phyloP scores from a whole-genome alignment of 371 early-diverging fungal genomes.

The Umbelopsis sp. region DNA sequence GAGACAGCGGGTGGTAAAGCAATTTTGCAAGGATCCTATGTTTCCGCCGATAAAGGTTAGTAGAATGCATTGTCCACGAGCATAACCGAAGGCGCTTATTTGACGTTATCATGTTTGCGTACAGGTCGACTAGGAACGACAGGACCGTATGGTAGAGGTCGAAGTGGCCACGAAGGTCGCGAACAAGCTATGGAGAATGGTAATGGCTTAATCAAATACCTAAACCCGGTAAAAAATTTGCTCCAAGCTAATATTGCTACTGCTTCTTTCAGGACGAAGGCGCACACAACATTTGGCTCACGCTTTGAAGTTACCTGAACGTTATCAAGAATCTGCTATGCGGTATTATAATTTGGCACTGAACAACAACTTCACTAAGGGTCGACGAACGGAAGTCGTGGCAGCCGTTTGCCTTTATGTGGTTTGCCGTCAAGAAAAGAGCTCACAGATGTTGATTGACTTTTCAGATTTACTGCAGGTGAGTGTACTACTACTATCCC shows the following conservation, averaged over 20 bases:
- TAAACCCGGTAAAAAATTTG: slow-evolving; percentile 18
- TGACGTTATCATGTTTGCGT: neutral
- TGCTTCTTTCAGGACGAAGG: slow-evolving; percentile 43
- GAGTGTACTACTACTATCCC: slow-evolving; percentile 24
- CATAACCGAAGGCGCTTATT: neutral
- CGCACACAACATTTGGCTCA: slow-evolving; percentile 71
- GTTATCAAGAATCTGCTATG: slow-evolving; percentile 88
- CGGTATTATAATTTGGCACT: slow-evolving; percentile 95
- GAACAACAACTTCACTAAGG: slow-evolving; percentile 91
- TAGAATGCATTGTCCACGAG: neutral
- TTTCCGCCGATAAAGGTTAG: slow-evolving; percentile 56
- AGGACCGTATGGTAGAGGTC: slow-evolving; percentile 58
- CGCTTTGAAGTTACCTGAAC: slow-evolving; percentile 71
- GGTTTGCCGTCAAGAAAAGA: slow-evolving; percentile 91
- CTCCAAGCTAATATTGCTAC: neutral
- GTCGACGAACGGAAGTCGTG: slow-evolving; percentile 85
- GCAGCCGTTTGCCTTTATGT: slow-evolving; percentile 98
- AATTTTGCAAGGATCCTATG: slow-evolving; percentile 80
- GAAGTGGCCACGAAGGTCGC: slow-evolving; percentile 60
- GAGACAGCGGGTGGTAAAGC: slow-evolving; percentile 88
- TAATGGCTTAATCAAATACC: slow-evolving; percentile 19
- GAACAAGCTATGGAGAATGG: slow-evolving; percentile 74
- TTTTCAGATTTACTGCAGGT: slow-evolving; percentile 90
- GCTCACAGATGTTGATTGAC: slow-evolving; percentile 97
- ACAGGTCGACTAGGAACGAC: slow-evolving; percentile 61